Percentiles rank a stretch among this genome's conserved stretches.
These are phyloP conservation scores for Talaromyces liani DNA, from an alignment of 495 filamentous ascomycete genomes.

Conservation along the genomic window DNA sequence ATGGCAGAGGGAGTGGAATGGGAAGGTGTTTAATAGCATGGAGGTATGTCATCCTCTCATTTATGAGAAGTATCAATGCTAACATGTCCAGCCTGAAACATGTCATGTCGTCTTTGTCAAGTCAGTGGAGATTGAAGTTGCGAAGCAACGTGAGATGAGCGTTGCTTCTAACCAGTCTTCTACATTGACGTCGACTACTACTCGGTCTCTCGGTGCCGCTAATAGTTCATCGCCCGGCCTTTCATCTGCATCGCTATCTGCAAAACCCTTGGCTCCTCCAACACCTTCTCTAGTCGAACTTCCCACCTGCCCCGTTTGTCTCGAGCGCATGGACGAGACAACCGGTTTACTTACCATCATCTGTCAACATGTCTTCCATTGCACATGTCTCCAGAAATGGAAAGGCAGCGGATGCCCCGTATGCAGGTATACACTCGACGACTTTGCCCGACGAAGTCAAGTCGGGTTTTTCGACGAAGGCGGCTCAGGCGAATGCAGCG, in stretches of 20 bases:
- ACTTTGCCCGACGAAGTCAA: slow-evolving; percentile 27
- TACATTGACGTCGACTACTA: slow-evolving; percentile 41
- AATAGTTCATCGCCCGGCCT: slow-evolving; percentile 37
- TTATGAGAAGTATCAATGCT: slow-evolving; percentile 11
- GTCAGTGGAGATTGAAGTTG: slow-evolving; percentile 61
- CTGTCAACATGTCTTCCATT: slow-evolving; percentile 98
- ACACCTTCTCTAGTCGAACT: slow-evolving; percentile 86
- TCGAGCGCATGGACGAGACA: slow-evolving; percentile 98
- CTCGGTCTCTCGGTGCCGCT: slow-evolving; percentile 23
- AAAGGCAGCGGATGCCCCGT: slow-evolving; percentile 89
- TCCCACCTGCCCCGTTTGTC: slow-evolving; percentile 91
- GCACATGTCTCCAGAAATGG: slow-evolving; percentile 94
- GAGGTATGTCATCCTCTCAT: slow-evolving; percentile 51
- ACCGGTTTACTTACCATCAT: slow-evolving; percentile 90
- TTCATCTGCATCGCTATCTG: slow-evolving; percentile 47
- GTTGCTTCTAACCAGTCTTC: slow-evolving; percentile 22
- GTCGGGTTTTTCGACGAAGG: slow-evolving; percentile 26
- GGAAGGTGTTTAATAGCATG: slow-evolving; percentile 88
- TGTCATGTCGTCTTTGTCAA: slow-evolving; percentile 96
- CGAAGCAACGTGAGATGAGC: slow-evolving; percentile 17
- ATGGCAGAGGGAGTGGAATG: slow-evolving; percentile 87
- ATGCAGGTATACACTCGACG: slow-evolving; percentile 76
- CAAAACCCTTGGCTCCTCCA: slow-evolving; percentile 84
- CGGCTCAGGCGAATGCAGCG: slow-evolving; percentile 51
- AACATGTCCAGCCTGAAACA: slow-evolving; percentile 67